Conservation (phyloP, 495 filamentous ascomycete species). For the Hapsidospora chrysogenum region DNA sequence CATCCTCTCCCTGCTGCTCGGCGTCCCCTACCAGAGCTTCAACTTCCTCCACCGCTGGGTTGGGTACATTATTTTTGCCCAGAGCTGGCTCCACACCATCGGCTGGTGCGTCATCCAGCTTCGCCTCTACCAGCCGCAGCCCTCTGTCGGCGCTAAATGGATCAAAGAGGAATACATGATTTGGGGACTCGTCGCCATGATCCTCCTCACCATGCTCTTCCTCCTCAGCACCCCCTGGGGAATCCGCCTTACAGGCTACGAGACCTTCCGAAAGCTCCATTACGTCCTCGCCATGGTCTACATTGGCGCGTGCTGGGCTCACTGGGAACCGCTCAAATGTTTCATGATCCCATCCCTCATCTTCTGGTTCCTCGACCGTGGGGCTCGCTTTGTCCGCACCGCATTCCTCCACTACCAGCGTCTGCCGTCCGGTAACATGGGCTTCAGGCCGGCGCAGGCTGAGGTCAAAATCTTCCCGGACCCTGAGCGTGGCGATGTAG, state of each 20-base stretch:
- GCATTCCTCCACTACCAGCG: slow-evolving; percentile 33
- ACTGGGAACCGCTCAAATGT: slow-evolving; percentile 44
- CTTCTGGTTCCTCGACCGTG: slow-evolving; percentile 39
- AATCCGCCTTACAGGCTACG: slow-evolving; percentile 45
- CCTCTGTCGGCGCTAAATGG: slow-evolving; percentile 29
- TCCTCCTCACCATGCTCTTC: slow-evolving; percentile 37
- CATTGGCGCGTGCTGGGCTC: slow-evolving; percentile 49
- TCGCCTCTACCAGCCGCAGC: slow-evolving; percentile 47
- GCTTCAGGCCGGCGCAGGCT: slow-evolving; percentile 33
- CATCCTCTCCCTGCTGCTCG: slow-evolving; percentile 41
- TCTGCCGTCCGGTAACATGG: slow-evolving; percentile 16
- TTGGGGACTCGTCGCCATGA: slow-evolving; percentile 48
- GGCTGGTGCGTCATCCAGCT: slow-evolving; percentile 46
- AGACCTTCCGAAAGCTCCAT: slow-evolving; percentile 48
- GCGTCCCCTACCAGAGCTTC: slow-evolving; percentile 50
- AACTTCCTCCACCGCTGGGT: slow-evolving; percentile 54
- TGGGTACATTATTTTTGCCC: slow-evolving; percentile 45
- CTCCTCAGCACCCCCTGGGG: slow-evolving; percentile 34
- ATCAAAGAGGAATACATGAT: slow-evolving; percentile 41
- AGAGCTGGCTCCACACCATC: slow-evolving; percentile 45
- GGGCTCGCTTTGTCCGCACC: slow-evolving; percentile 28
- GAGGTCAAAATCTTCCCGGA: slow-evolving; percentile 29
- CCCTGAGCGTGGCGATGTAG: slow-evolving; percentile 30
- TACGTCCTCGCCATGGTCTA: slow-evolving; percentile 48
- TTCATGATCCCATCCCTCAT: slow-evolving; percentile 44